Evolutionary conservation across 768 basidiomycete species (phyloP), one percentile per base, ranked within the genome.

Genomic region (Amanita jacksonii): DNA sequence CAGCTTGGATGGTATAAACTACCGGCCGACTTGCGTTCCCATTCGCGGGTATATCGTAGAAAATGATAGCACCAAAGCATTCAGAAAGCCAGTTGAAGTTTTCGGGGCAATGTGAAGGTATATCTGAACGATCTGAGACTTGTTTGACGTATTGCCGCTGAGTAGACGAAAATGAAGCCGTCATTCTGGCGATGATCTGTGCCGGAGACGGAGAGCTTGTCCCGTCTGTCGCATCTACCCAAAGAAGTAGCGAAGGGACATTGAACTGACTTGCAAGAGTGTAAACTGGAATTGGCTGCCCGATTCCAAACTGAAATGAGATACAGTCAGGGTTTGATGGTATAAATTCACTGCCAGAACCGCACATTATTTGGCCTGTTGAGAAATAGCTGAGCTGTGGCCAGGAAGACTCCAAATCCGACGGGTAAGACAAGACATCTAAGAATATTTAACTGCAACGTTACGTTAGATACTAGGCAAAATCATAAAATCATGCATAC

Each of bases 1-100:
- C 86, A 0, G 76, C 80, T 27, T 70, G 64, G 43, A 87, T 72
- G 0, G 82, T 87, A 56, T 88, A 89, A 48, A 81, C 77, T 50
- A 84, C 53, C 5, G 70, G 59, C 8, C 47, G 57, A n/a, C 56
- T 53, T 13, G 54, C 46, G 46, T 52, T 56, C 8, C 53, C 54
- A 12, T 63, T 58, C 0, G 61, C 51, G 2, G 81, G 77, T 23
- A 85, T 63, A 36, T 71, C 67, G 49, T 72, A 67, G 58, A 89
- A 85, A 0, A 70, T 61, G 10, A 89, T 57, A 1, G 68, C 85
- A 1, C 77, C 82, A 52, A 72, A 89, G 55, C 86, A 89, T 45
- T 76, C 65, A 2, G 84, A 85, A 40, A 75, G 69, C 6, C 69
- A 52, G 39, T 82, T 78, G 63, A 83, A 86, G 61, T 88, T 89